A percentile compares a stretch with the other conserved stretches of the same genome.
Evolutionary conservation across 495 filamentous ascomycete genomes (phyloP).

Genomic region (Coniosporium apollinis): DNA sequence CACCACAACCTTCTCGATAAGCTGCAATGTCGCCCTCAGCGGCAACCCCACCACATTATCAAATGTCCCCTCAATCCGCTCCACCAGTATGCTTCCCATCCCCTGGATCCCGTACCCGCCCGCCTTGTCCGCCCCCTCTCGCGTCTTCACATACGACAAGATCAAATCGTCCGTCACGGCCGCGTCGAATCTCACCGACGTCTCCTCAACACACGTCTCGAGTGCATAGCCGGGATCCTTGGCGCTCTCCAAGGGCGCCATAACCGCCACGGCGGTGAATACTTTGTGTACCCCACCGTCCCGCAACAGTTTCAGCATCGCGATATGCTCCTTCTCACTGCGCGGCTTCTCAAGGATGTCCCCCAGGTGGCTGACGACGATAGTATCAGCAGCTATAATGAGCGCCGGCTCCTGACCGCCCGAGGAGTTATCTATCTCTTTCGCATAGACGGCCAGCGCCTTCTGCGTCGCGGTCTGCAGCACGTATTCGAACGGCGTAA

Average conservation of each 20-base stretch:
- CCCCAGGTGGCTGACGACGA: slow-evolving; percentile 63
- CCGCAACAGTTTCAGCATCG: slow-evolving; percentile 64
- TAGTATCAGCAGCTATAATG: slow-evolving; percentile 81
- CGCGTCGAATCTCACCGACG: slow-evolving; percentile 60
- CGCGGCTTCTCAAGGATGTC: slow-evolving; percentile 79
- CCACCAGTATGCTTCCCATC: slow-evolving; percentile 65
- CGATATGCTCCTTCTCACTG: slow-evolving; percentile 59
- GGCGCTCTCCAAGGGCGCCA: slow-evolving; percentile 63
- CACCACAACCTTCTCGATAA: slow-evolving; percentile 68
- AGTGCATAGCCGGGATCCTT: slow-evolving; percentile 70
- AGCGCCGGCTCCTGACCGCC: slow-evolving; percentile 63
- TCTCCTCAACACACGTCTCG: slow-evolving; percentile 72
- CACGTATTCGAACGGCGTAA: slow-evolving; percentile 79
- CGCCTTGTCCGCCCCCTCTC: slow-evolving; percentile 91
- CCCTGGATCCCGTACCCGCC: slow-evolving; percentile 93
- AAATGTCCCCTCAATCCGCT: slow-evolving; percentile 71
- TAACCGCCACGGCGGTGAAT: slow-evolving; percentile 63
- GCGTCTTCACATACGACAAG: slow-evolving; percentile 68
- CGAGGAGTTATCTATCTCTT: slow-evolving; percentile 39
- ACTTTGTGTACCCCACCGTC: slow-evolving; percentile 56
- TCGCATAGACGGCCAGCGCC: slow-evolving; percentile 57
- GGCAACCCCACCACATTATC: slow-evolving; percentile 97
- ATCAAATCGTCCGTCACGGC: slow-evolving; percentile 67
- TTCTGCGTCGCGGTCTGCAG: slow-evolving; percentile 72
- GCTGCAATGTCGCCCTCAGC: slow-evolving; percentile 55